Conservation (phyloP, 805 yeast genomes). For the Yamadazyma takamatsuzukensis region DNA sequence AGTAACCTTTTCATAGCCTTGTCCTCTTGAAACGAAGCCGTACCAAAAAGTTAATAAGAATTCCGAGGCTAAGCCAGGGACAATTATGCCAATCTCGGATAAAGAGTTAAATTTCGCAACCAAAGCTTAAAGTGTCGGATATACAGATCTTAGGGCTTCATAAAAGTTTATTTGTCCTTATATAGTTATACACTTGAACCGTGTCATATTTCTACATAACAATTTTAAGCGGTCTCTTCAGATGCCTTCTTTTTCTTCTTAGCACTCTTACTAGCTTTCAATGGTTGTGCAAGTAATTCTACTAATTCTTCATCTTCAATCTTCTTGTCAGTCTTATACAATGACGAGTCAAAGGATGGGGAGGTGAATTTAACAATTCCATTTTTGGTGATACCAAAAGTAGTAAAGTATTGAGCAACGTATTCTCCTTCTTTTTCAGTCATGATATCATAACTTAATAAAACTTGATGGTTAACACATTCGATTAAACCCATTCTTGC, state of each 20-base stretch:
- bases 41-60: too few species aligned
- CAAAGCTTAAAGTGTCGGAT: too few species aligned
- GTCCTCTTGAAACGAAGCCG: too few species aligned
- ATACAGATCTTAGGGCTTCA: too few species aligned
- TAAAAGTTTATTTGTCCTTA: too few species aligned
- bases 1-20: too few species aligned
- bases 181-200: too few species aligned
- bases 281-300: conserved; percentile 46
- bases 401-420: conserved; percentile 71
- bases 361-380: conserved; percentile 65
- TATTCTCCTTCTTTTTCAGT: conserved; percentile 63
- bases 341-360: conserved; percentile 46
- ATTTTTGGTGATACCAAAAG: conserved; percentile 70
- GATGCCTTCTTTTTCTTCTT: conserved; percentile 9
- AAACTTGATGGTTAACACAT: conserved; percentile 62
- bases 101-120: too few species aligned
- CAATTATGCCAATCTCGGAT: too few species aligned
- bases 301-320: conserved; percentile 48
- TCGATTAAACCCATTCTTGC: conserved; percentile 73
- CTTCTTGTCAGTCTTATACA: conserved; percentile 54
- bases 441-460: conserved; percentile 65
- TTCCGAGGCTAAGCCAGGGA: too few species aligned
- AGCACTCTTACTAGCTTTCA: conserved; percentile 44
- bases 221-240: too few species aligned
- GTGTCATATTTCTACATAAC: too few species aligned